A percentile compares a stretch with the other conserved stretches of the same genome.
Conservation (phyloP, 2,329 filamentous ascomycete species). For the Microdochium bolleyi region DNA sequence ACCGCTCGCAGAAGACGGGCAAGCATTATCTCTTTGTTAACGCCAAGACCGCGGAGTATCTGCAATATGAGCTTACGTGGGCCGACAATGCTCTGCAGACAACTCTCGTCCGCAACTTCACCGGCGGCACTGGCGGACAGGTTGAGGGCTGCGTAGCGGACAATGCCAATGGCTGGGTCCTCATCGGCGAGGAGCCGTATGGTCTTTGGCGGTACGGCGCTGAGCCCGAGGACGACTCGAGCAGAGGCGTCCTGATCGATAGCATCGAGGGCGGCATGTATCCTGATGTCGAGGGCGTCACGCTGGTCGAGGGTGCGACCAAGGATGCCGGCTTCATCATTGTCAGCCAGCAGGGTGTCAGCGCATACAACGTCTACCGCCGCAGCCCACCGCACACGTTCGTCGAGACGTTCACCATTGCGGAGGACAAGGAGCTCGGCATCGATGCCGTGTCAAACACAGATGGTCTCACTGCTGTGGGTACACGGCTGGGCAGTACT, state of each 20-base stretch:
- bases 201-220: conserved; percentile 45
- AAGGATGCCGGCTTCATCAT: conserved; percentile 38
- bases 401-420: conserved; percentile 39
- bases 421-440: conserved; percentile 27
- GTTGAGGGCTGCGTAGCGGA: conserved; percentile 47
- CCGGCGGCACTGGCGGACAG: conserved; percentile 40
- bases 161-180: conserved; percentile 39
- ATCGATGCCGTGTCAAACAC: conserved; percentile 45
- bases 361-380: conserved; percentile 42
- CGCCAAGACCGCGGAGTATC: conserved; percentile 42
- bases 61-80: conserved; percentile 41
- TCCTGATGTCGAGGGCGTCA: conserved; percentile 46
- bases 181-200: conserved; percentile 42
- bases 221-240: conserved; percentile 33
- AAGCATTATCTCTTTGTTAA: conserved; percentile 49
- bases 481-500: conserved; percentile 28
- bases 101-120: conserved; percentile 40
- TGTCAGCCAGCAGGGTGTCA: conserved; percentile 44
- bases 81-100: conserved; percentile 32
- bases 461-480: conserved; percentile 40
- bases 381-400: conserved; percentile 39
- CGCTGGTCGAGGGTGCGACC: conserved; percentile 35
- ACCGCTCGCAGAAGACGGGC: conserved; percentile 34
- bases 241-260: conserved; percentile 22
- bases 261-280: conserved; percentile 38